phyloP scores from a whole-genome alignment of 441 rosid genomes.

The Jatropha multifida region DNA sequence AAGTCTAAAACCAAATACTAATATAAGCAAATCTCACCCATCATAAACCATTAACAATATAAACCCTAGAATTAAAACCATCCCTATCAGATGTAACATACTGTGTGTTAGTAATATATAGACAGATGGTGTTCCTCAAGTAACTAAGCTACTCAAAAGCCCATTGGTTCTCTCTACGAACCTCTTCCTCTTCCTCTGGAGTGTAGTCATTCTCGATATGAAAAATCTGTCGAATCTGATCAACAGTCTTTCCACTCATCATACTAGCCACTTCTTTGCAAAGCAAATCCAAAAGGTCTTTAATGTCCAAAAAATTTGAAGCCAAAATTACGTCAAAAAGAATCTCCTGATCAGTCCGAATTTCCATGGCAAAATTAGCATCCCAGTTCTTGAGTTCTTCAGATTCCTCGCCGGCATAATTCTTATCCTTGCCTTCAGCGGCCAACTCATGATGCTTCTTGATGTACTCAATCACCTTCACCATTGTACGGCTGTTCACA shows the following conservation, averaged over 20 bases:
- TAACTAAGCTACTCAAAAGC: constrained; percentile 44
- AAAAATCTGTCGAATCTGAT: constrained; percentile 57
- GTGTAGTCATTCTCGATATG: constrained; percentile 60
- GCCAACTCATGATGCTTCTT: not conserved
- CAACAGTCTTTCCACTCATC: constrained; percentile 63
- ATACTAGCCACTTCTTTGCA: constrained; percentile 66
- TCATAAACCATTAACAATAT: too few relatives aligned
- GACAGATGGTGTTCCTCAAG: too few relatives aligned
- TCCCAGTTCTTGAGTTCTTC: not conserved
- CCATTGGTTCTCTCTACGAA: constrained; percentile 74
- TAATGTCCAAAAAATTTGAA: constrained; percentile 60
- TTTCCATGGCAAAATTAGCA: not conserved
- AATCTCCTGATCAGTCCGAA: not conserved
- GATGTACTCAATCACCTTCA: not conserved
- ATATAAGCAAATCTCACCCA: too few relatives aligned
- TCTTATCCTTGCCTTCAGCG: not conserved
- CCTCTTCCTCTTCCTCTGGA: constrained; percentile 66
- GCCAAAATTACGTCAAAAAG: constrained; percentile 30
- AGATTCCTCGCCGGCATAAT: not conserved
- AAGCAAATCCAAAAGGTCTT: constrained; percentile 56
- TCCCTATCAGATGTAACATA: too few relatives aligned
- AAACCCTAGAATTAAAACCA: too few relatives aligned
- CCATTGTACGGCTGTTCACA: constrained; percentile 11
- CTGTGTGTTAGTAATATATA: too few relatives aligned
- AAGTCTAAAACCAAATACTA: too few relatives aligned